A percentile compares a stretch with the other conserved stretches of the same genome.
Conservation (phyloP, 176 grass and related monocot species). For the Canna indica region DNA sequence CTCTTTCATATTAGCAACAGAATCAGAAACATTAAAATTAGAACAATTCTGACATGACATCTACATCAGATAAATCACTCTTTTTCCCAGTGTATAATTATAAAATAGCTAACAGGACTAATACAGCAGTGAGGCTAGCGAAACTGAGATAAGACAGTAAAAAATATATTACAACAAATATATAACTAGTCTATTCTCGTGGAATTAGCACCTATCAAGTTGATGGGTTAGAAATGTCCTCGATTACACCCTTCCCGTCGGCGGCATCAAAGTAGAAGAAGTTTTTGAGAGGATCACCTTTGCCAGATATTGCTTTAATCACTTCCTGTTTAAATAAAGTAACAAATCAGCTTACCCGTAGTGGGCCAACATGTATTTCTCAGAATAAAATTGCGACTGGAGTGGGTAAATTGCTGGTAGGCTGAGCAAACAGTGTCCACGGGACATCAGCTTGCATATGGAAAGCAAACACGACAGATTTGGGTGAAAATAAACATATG, state of each 20-base stretch:
- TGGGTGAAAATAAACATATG: neutral
- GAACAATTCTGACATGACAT: too few species aligned
- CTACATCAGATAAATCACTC: too few species aligned
- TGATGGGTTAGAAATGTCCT: constrained; percentile 43
- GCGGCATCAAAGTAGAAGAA: constrained; percentile 66
- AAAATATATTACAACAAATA: neutral
- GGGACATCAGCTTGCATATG: neutral
- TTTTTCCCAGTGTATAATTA: too few species aligned
- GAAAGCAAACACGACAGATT: too few species aligned
- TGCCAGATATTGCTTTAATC: constrained; percentile 85
- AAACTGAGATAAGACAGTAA: too few species aligned
- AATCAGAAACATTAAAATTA: too few species aligned
- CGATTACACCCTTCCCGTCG: constrained; percentile 78
- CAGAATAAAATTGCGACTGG: neutral
- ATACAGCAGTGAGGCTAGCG: too few species aligned
- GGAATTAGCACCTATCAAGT: neutral
- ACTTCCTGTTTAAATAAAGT: constrained; percentile 48
- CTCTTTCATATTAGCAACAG: too few species aligned
- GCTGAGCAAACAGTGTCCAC: neutral
- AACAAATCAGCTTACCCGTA: constrained; percentile 10
- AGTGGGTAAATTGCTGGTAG: neutral
- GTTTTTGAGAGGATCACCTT: constrained; percentile 85
- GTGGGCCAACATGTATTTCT: neutral
- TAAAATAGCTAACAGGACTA: too few species aligned
- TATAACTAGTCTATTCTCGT: neutral